A percentile compares a stretch with the other conserved stretches of the same genome.
Evolutionary conservation across 2,329 filamentous ascomycete genomes (phyloP).

Genomic region (Paraphaeosphaeria minitans): DNA sequence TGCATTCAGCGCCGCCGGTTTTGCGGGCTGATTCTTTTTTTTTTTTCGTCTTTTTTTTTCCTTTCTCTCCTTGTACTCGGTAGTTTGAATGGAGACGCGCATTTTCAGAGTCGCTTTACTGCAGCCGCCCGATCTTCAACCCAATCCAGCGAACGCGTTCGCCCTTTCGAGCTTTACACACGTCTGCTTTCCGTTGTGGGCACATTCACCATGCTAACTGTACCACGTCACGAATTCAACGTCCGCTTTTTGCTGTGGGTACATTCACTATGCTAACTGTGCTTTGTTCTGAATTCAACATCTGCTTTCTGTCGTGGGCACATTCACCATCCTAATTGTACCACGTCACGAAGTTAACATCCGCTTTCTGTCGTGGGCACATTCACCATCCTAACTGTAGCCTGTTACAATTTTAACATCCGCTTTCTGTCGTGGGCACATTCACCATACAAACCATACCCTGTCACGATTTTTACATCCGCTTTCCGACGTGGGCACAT

Average conservation of each 20-base stretch:
- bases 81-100: conserved; percentile 36
- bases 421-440: no score
- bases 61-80: conserved; percentile 25
- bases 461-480: conserved; percentile 8
- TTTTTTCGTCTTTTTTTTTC: no score
- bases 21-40: conserved; percentile 12
- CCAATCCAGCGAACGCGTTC: conserved; percentile 14
- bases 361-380: no score
- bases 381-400: not conserved
- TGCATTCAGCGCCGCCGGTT: conserved; percentile 8
- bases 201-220: conserved; percentile 14
- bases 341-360: conserved; percentile 9
- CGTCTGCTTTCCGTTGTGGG: conserved; percentile 14
- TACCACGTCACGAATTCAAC: conserved; percentile 16
- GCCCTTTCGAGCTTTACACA: conserved; percentile 18
- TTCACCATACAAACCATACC: not conserved
- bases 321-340: not conserved
- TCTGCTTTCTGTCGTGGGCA: not conserved
- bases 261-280: not conserved
- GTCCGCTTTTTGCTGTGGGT: no score
- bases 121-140: conserved; percentile 18
- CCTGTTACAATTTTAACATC: conserved; percentile 5
- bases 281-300: conserved; percentile 7
- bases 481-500: no score
- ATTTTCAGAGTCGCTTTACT: conserved; percentile 17